Percentiles rank a stretch among this genome's conserved stretches.
Conservation (phyloP, 331 rosid species). For the Stylosanthes scabra region DNA sequence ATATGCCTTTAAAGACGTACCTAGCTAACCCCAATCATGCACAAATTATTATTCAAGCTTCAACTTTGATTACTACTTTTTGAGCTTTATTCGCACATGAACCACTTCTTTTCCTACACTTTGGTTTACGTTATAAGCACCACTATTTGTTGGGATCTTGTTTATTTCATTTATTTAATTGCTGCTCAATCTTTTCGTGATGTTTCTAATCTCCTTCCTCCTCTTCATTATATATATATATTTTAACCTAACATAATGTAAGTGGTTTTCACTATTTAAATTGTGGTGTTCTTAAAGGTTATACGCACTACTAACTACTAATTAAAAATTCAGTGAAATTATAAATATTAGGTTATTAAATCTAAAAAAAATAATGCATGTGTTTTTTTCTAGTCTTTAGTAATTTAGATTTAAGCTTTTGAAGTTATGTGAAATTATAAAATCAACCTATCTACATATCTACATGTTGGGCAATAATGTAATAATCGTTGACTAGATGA, state of each 20-base stretch:
- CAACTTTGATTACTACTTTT: slow-evolving; percentile 9
- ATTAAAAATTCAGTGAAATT: too few species aligned
- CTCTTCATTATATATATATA: slow-evolving; percentile 25
- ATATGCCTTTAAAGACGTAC: not conserved
- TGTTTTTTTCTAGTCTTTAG: too few species aligned
- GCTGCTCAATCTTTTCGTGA: not conserved
- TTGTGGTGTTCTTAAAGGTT: slow-evolving; percentile 37
- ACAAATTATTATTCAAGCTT: slow-evolving; percentile 12
- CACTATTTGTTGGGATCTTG: not conserved
- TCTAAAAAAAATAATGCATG: too few species aligned
- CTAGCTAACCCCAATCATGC: slow-evolving; percentile 29
- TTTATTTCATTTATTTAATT: not conserved
- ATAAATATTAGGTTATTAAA: too few species aligned
- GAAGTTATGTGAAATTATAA: too few species aligned
- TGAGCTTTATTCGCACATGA: slow-evolving; percentile 24
- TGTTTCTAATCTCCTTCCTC: slow-evolving; percentile 6
- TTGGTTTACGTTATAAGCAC: slow-evolving; percentile 18
- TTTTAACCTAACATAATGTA: slow-evolving; percentile 32
- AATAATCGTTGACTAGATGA: too few species aligned
- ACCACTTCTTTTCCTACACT: not conserved
- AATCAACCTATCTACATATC: too few species aligned
- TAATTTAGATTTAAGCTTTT: too few species aligned
- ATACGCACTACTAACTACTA: slow-evolving; percentile 22
- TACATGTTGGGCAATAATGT: too few species aligned
- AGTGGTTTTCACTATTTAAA: slow-evolving; percentile 5